Percentiles rank a stretch among this genome's conserved stretches.
Evolutionary conservation across 108 stramenopile genomes (phyloP).

Genomic region (Cyclostephanos tholiformis): DNA sequence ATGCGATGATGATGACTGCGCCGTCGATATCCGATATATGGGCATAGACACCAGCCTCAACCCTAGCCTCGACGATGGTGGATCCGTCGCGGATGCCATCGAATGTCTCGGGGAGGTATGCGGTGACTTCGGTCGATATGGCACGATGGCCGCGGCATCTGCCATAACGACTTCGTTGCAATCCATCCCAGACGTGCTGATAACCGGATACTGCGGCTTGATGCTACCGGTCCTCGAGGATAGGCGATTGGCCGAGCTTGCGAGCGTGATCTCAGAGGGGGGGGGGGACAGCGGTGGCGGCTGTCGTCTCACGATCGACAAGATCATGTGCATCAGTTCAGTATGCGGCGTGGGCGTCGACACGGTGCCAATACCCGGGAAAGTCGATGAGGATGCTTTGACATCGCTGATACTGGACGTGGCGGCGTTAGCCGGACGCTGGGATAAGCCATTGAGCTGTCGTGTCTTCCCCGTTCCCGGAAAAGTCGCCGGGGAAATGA

Average conservation of each 20-base stretch:
- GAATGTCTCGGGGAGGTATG: constrained; percentile 69
- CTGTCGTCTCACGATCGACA: constrained; percentile 36
- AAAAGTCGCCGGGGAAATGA: constrained; percentile 57
- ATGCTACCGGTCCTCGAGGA: constrained; percentile 90
- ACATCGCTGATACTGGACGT: constrained; percentile 76
- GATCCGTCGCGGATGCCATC: constrained; percentile 80
- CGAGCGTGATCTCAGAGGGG: not conserved
- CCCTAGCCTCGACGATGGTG: constrained; percentile 72
- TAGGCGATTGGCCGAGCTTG: constrained; percentile 64
- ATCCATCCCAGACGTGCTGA: constrained; percentile 56
- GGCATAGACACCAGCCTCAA: constrained; percentile 86
- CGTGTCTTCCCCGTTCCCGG: constrained; percentile 81
- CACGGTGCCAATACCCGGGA: constrained; percentile 80
- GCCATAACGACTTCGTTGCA: constrained; percentile 77
- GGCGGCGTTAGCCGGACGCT: constrained; percentile 72
- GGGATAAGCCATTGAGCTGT: constrained; percentile 83
- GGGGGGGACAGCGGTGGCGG: not conserved
- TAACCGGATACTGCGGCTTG: constrained; percentile 81
- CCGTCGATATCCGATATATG: constrained; percentile 40
- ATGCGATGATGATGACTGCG: not conserved
- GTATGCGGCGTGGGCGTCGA: constrained; percentile 90
- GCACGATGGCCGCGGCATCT: constrained; percentile 74
- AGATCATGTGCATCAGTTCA: constrained; percentile 70
- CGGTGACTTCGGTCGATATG: constrained; percentile 65
- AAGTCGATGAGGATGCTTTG: constrained; percentile 48